Percentiles rank a stretch among this genome's conserved stretches.
Evolutionary conservation across 148 eudicot genomes (phyloP).

Genomic region (Rhododendron henanense): DNA sequence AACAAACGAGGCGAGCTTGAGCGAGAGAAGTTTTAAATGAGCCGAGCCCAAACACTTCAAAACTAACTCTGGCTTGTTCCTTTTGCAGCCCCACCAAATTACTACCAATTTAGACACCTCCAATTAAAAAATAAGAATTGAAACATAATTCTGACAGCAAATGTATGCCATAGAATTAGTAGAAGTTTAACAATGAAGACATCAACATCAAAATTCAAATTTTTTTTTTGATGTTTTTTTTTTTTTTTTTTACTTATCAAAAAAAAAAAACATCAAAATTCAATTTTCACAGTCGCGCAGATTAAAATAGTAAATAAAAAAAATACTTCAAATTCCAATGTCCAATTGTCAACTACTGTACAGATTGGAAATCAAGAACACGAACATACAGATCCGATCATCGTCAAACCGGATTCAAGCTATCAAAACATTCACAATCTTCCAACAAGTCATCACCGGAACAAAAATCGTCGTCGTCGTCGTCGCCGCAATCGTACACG

Average conservation of each 20-base stretch:
- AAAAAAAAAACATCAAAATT: not conserved
- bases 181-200: not conserved
- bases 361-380: not conserved
- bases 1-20: not conserved
- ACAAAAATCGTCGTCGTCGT: not conserved
- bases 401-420: not conserved
- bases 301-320: not conserved
- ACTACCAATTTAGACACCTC: not conserved
- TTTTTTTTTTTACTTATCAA: no score
- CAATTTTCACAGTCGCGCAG: not conserved
- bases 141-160: not conserved
- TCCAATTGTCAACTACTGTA: not conserved
- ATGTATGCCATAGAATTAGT: not conserved
- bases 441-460: not conserved
- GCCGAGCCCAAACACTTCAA: not conserved
- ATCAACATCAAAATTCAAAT: not conserved
- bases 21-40: not conserved
- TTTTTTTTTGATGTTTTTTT: no score
- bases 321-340: not conserved
- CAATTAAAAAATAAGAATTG: no score
- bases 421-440: slow-evolving; percentile 20
- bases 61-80: not conserved
- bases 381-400: not conserved
- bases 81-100: not conserved
- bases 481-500: slow-evolving; percentile 31